Base-by-base conservation (phyloP, 2,329 filamentous ascomycete species). In the Leptosphaerulina australis region DNA sequence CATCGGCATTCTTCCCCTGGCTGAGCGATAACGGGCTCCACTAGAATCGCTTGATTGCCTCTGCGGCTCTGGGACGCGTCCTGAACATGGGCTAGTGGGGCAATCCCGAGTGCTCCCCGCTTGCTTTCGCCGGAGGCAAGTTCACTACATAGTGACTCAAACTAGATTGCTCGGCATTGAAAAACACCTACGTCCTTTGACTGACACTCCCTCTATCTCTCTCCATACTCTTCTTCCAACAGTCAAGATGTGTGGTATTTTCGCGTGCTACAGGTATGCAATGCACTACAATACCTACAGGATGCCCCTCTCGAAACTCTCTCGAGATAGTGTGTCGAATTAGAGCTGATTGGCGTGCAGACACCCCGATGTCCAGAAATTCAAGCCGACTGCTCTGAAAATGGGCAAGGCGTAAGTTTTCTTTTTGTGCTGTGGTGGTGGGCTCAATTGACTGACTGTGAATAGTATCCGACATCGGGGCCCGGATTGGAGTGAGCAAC, bases 331-430 rank as follows among this genome's bases (percentile, higher is more conserved):
- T 7, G n/a, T 45, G 17, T 46, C 44, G 59, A 64, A 58, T 58
- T 47, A 59, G 66, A 50, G 60, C 71, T 69, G 53, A 73, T 55
- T 48, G 45, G 31, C 37, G 56, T 52, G 62, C 59, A 85, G 83
- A 69, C 92, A 97, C 74, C 92, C 93, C 59, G 90, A 97, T 84
- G 91, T 97, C 69, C 86, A 90, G 72, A 92, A 91, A 72, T 97
- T 97, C 83, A 97, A 97, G 85, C 88, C 93, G 41, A 93, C 88
- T 57, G 93, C 93, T 70, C 82, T 97, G 76, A 88, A 88, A 78
- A 88, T 97, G 79, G 87, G 91, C 63, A 97, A 97, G 83, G 88
- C 90, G 91, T 96, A 84, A 76, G 89, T 84, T 38, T 44, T 18
- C 28, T 29, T 28, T 30, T 35, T 28, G 30, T 12, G 11, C 37